A percentile compares a stretch with the other conserved stretches of the same genome.
Conservation (phyloP, 139 green algal genomes). For the Raphidocelis subcapitata region DNA sequence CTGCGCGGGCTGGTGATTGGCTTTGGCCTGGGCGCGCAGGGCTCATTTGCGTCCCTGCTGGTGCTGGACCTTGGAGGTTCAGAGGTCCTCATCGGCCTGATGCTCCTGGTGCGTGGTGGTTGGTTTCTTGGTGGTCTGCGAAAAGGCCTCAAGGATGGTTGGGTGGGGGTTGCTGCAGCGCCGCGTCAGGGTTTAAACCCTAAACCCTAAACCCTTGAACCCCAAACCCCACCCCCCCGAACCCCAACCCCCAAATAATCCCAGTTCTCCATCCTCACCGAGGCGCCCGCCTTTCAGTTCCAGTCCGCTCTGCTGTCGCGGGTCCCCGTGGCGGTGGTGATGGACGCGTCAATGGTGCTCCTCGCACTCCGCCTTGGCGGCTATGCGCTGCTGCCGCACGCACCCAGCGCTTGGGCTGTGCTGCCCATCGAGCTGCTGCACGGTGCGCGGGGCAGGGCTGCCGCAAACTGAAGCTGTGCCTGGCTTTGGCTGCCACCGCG, state of each 20-base stretch:
- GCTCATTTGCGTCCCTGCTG: not conserved
- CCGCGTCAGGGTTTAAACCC: no score
- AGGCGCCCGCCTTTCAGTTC: not conserved
- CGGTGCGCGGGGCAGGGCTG: no score
- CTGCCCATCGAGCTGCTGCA: conserved; percentile 3
- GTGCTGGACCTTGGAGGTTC: not conserved
- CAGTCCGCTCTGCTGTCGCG: not conserved
- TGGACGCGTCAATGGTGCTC: not conserved
- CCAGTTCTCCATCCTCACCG: not conserved
- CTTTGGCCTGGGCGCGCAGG: not conserved
- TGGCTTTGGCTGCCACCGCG: no score
- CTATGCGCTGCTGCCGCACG: not conserved
- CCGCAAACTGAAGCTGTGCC: no score
- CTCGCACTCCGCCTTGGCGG: not conserved
- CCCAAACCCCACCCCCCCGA: no score
- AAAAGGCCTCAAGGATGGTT: no score
- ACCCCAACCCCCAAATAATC: no score
- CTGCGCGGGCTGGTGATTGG: not conserved
- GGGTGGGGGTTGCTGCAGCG: no score
- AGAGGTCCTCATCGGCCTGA: not conserved
- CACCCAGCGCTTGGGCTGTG: not conserved
- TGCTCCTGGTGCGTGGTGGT: not conserved
- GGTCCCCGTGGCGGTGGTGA: not conserved
- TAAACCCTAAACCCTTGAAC: no score
- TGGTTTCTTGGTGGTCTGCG: no score